phyloP scores from a whole-genome alignment of 306 rosid genomes.

The Luffa acutangula region DNA sequence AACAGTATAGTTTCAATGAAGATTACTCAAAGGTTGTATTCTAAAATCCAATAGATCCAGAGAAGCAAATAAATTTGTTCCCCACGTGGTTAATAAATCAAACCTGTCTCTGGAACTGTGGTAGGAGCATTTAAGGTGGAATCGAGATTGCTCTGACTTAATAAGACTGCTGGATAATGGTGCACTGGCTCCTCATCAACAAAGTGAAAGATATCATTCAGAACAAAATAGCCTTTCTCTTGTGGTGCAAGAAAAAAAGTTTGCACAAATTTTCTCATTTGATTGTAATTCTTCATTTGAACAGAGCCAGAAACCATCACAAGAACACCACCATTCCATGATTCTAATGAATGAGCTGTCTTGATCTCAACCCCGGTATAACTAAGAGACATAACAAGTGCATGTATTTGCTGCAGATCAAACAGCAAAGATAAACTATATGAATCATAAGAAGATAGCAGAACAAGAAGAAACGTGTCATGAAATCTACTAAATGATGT shows the following conservation, averaged over 20 bases:
- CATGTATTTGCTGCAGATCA: constrained; percentile 76
- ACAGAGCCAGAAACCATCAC: constrained; percentile 93
- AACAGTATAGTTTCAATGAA: not conserved
- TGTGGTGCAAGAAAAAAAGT: constrained; percentile 97
- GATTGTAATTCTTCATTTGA: constrained; percentile 50
- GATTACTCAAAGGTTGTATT: not conserved
- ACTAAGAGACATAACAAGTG: constrained; percentile 72
- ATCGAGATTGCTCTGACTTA: constrained; percentile 63
- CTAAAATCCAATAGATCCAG: not conserved
- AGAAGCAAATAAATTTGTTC: not conserved
- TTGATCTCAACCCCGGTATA: constrained; percentile 81
- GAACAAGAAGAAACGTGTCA: not conserved
- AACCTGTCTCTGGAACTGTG: constrained; percentile 60
- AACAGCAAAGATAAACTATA: constrained; percentile 6
- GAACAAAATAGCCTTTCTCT: constrained; percentile 83
- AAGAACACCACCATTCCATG: constrained; percentile 89
- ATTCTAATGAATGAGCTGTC: constrained; percentile 74
- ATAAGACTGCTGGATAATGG: constrained; percentile 64
- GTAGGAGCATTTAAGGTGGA: constrained; percentile 36
- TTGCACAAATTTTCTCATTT: constrained; percentile 79
- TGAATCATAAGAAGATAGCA: not conserved
- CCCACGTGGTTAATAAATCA: not conserved
- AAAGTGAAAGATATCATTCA: constrained; percentile 81
- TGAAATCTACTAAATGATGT: not conserved
- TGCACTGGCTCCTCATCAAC: constrained; percentile 66